Percentiles rank a stretch among this genome's conserved stretches.
These are phyloP conservation scores for Naegleria lovaniensis DNA, from an alignment of 208 protist species.

Conservation along the genomic window DNA sequence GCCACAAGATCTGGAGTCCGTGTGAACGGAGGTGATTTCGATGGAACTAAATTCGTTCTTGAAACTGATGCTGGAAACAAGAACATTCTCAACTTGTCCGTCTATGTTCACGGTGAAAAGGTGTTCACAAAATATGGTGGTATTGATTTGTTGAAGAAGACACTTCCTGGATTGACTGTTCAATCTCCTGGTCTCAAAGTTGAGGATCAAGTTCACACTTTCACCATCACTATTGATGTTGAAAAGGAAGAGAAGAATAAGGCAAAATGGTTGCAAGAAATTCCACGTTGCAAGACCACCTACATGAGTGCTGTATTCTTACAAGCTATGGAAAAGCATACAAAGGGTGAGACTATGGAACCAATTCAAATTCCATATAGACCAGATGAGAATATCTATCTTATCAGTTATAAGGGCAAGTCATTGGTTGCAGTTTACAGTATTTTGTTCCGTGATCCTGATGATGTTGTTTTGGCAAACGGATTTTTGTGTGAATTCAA, in stretches of 20 bases:
- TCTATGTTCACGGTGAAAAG: neutral
- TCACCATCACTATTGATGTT: neutral
- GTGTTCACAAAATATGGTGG: neutral
- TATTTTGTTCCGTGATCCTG: slow-evolving; percentile 20
- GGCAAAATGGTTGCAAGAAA: neutral
- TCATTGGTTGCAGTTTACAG: neutral
- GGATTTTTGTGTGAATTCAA: slow-evolving; percentile 31
- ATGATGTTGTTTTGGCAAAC: slow-evolving; percentile 25
- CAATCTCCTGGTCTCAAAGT: neutral
- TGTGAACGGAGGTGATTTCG: slow-evolving; percentile 4
- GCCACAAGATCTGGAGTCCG: neutral
- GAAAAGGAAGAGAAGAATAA: neutral
- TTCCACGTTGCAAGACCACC: neutral
- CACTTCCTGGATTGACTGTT: neutral
- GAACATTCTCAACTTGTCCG: neutral
- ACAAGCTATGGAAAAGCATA: neutral
- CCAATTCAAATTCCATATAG: slow-evolving; percentile 19
- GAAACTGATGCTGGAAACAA: neutral
- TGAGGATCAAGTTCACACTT: neutral
- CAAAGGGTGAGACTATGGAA: neutral
- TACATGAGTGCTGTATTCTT: neutral
- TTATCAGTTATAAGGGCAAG: neutral
- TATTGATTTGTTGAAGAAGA: neutral
- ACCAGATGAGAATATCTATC: slow-evolving; percentile 27
- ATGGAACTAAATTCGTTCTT: slow-evolving; percentile 3